A percentile compares a stretch with the other conserved stretches of the same genome.
Evolutionary conservation across 257 asterid genomes (phyloP).

Genomic region (Rubia yunnanensis): DNA sequence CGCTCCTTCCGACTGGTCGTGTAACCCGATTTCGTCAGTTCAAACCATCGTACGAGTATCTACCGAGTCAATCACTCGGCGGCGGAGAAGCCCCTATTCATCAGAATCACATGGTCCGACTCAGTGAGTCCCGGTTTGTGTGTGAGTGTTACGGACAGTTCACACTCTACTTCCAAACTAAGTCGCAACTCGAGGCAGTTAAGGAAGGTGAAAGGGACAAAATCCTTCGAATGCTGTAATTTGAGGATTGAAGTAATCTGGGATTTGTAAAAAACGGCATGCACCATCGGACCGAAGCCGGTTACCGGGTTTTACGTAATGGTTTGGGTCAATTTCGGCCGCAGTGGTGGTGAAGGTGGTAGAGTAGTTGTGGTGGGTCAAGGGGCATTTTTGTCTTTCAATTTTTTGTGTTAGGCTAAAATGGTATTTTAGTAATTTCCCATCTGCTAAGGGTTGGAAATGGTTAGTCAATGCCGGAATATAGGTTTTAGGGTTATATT

Average conservation of each 20-base stretch:
- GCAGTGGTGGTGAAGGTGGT: too few species aligned
- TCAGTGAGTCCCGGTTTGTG: conserved; percentile 32
- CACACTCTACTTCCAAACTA: conserved; percentile 24
- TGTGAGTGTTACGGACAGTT: conserved; percentile 32
- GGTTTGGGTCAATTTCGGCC: conserved; percentile 40
- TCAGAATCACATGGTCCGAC: conserved; percentile 50
- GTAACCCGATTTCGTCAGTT: conserved; percentile 25
- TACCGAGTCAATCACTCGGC: conserved; percentile 44
- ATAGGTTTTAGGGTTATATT: too few species aligned
- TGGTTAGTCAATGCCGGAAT: too few species aligned
- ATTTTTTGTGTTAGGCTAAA: too few species aligned
- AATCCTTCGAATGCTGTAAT: conserved; percentile 24
- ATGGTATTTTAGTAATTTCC: too few species aligned
- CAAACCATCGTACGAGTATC: conserved; percentile 39
- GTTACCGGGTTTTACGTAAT: conserved; percentile 34
- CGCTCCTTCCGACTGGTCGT: conserved; percentile 29
- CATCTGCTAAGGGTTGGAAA: too few species aligned
- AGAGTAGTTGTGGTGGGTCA: too few species aligned
- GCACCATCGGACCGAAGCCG: conserved; percentile 60
- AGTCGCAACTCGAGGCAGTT: conserved; percentile 19
- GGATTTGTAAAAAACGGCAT: conserved; percentile 56
- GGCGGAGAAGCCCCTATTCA: conserved; percentile 23
- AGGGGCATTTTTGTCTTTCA: too few species aligned
- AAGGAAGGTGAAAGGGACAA: conserved; percentile 30
- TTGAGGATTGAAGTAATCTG: conserved; percentile 40